Conservation (phyloP, 345 rosid species). For the Lenwebbia sp. region DNA sequence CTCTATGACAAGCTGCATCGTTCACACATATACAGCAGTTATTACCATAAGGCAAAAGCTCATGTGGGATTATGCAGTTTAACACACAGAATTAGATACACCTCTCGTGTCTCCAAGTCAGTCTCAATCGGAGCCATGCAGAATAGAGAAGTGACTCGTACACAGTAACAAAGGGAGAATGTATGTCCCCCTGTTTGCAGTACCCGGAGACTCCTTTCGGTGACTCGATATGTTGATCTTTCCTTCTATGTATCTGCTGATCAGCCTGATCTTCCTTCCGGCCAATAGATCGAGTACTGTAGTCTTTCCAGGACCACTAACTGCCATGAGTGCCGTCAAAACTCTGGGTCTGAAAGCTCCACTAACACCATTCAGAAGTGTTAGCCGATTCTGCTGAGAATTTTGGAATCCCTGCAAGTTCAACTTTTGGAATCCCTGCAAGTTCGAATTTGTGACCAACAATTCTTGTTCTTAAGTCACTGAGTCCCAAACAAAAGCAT, state of each 20-base stretch:
- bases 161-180: constrained; percentile 8
- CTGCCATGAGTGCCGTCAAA: constrained; percentile 17
- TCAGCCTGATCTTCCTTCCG: constrained; percentile 8
- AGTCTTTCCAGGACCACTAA: constrained; percentile 19
- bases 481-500: background rate
- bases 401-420: constrained; percentile 2
- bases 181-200: constrained; percentile 10
- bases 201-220: constrained; percentile 2
- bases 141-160: constrained; percentile 10
- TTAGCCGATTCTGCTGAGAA: background rate
- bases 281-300: constrained; percentile 12
- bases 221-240: constrained; percentile 1
- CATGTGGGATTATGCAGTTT: background rate
- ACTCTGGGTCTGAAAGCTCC: constrained; percentile 17
- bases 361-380: constrained; percentile 9
- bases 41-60: background rate
- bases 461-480: background rate
- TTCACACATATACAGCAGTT: background rate
- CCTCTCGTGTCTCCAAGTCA: constrained; percentile 1
- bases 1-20: background rate
- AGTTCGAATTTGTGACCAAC: background rate
- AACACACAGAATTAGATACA: background rate
- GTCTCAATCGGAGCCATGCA: constrained; percentile 9
- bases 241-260: constrained; percentile 1
- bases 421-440: background rate